These are phyloP conservation scores for Arthrocladium fulminans DNA, from an alignment of 2,329 filamentous ascomycete species.

Conservation along the genomic window DNA sequence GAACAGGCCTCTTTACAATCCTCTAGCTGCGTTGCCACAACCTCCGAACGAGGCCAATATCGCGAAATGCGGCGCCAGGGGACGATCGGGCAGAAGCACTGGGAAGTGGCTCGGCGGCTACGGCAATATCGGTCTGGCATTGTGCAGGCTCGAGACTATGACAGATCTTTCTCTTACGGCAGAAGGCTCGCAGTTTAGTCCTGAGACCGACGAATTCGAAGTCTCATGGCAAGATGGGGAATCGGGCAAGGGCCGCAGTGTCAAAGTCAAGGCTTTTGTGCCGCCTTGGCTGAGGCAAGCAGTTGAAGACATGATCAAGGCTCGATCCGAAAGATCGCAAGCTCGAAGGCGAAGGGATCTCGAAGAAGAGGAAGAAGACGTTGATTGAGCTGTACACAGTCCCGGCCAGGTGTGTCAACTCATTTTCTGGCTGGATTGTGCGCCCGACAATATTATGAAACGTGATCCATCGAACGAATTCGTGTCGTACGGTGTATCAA, in stretches of 20 bases:
- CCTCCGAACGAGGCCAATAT: constrained; percentile 43
- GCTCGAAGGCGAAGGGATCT: constrained; percentile 10
- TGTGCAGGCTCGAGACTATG: constrained; percentile 87
- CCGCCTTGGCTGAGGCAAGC: constrained; percentile 59
- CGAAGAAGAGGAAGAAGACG: constrained; percentile 20
- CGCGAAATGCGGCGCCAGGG: constrained; percentile 39
- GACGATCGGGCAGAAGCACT: constrained; percentile 55
- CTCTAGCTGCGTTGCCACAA: constrained; percentile 19
- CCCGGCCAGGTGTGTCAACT: no score
- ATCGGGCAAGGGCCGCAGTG: constrained; percentile 31
- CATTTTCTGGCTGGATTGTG: no score
- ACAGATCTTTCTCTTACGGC: constrained; percentile 66
- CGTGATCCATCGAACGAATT: not conserved
- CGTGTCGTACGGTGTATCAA: not conserved
- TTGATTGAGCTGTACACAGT: constrained; percentile 7
- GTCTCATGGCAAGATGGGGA: constrained; percentile 43
- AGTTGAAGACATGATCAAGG: constrained; percentile 18
- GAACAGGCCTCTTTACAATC: constrained; percentile 39
- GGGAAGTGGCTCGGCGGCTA: constrained; percentile 73
- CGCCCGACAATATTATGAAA: no score
- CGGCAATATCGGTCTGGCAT: constrained; percentile 76
- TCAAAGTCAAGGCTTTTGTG: constrained; percentile 69
- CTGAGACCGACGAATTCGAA: constrained; percentile 51
- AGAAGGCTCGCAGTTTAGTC: constrained; percentile 52
- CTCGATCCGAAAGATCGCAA: constrained; percentile 12